phyloP scores from a whole-genome alignment of 257 asterid species.

The Parsonsia alboflavescens region DNA sequence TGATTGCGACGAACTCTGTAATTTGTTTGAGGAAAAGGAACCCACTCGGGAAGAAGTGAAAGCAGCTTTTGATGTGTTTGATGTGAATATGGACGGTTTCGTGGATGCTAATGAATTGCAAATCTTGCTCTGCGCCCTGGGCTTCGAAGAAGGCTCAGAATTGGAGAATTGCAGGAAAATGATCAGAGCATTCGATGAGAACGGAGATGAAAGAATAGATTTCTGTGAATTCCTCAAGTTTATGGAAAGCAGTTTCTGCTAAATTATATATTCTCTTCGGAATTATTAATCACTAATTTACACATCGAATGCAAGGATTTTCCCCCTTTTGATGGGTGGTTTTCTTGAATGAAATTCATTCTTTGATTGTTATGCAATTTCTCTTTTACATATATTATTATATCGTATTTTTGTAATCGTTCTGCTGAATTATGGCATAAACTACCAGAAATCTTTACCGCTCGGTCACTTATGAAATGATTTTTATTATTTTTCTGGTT shows the following conservation, averaged over 20 bases:
- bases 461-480: no score
- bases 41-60: constrained; percentile 44
- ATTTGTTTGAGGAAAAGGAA: constrained; percentile 45
- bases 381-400: not conserved
- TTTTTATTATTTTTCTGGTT: no score
- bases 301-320: not conserved
- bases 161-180: constrained; percentile 56
- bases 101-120: constrained; percentile 72
- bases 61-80: constrained; percentile 68
- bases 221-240: constrained; percentile 51
- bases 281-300: not conserved
- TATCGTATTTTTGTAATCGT: no score
- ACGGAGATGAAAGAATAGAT: constrained; percentile 61
- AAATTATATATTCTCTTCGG: not conserved
- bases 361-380: not conserved
- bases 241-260: constrained; percentile 10
- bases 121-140: constrained; percentile 44
- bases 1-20: constrained; percentile 22
- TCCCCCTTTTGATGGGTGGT: not conserved
- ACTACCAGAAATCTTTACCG: no score
- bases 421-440: no score
- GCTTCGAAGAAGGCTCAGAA: constrained; percentile 47
- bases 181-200: constrained; percentile 56
- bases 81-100: constrained; percentile 63
- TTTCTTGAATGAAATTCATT: not conserved